Base-by-base conservation (phyloP, 495 filamentous ascomycete species). In the Penicillium tannophilum region DNA sequence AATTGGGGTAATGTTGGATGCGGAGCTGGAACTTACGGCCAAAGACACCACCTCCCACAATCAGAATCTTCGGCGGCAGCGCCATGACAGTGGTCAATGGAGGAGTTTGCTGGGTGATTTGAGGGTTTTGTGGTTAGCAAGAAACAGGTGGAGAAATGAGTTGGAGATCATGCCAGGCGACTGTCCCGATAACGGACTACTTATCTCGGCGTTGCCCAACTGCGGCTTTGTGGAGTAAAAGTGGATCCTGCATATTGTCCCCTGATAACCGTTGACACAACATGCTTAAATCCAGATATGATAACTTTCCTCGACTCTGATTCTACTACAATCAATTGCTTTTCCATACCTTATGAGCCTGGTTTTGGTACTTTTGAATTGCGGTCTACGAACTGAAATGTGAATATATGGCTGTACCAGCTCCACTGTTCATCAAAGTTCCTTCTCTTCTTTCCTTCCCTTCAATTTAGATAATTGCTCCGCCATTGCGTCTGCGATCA, bases 41-140 rank as follows among this genome's bases (percentile, higher is more conserved):
- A 60, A 92, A 92, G 58, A 91, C 86, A 48, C 90, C 90, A 47
- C 87, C 85, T 60, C 90, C 90, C 11, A 92, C 74, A 56, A 93
- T 90, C 52, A 93, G 76, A 59, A 93, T 86, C 31, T 82, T 85
- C 9, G 63, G 49, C 6, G 77, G 76, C 41, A 79, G 57, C 36
- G 71, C 65, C 77, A 79, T 79, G 53, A 47, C 59, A 16, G 43
- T 6, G 12, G 11, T 49, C 26, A 31, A 49, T 49, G 14, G 24
- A 3, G 12, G 30, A 2, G 23, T n/a, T 4, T 36, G 14, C 1
- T 36, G 33, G 33, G 33, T 12, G 39, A 4, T 17, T 55, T 35
- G 36, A 24, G 36, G 24, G 49, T 49, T 51, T 28, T 8, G 31
- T n/a, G 52, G 17, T 59, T 44, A 26, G 41, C 41, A 35, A 56